Evolutionary conservation across 2,329 filamentous ascomycete genomes (phyloP), one percentile per base, ranked within the genome.

Genomic region (Beauveria australis): DNA sequence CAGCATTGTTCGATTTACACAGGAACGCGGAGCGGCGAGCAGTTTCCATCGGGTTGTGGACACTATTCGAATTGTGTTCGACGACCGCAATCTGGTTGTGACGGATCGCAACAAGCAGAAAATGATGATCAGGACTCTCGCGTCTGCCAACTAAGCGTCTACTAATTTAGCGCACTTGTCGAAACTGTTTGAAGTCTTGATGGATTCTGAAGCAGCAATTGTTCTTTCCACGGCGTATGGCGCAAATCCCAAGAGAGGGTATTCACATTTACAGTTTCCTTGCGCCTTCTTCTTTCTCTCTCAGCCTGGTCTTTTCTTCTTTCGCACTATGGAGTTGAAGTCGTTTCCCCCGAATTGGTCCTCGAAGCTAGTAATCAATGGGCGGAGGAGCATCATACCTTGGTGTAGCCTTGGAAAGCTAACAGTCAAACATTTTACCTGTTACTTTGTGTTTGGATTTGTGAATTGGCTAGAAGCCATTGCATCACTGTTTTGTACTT

Each of bases 11-110:
- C 88, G 91, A 41, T 91, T 97, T 72, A 93, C 89, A 1, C 92
- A 97, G 70, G 91, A 94, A 70, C 87, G 87, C 61, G 94, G 93
- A n/a, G 92, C 93, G 1, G 92, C 91, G 43, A 94, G 89, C 67
- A 94, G 89, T 66, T 96, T 97, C 76, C 83, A 91, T 71, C 87
- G 85, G 69, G 89, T 96, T 10, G 83, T 95, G 28, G 88, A 92
- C 62, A 88, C 89, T 3, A 79, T 97, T 67, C 82, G 87, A 65
- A 79, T 82, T 22, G 82, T 91, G 18, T 85, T 95, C 71, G 80
- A 79, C 64, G 78, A 78, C 62, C 84, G 87, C 30, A 79, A 80
- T 28, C 76, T 92, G 66, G 75, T 96, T 33, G 85, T 96, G 28
- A 77, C 82, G 43, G 89, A 91, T 68, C 80, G 81, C 65, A 76